These are phyloP conservation scores for Kwoniella heveanensis DNA, from an alignment of 768 basidiomycete genomes.

Conservation along the genomic window DNA sequence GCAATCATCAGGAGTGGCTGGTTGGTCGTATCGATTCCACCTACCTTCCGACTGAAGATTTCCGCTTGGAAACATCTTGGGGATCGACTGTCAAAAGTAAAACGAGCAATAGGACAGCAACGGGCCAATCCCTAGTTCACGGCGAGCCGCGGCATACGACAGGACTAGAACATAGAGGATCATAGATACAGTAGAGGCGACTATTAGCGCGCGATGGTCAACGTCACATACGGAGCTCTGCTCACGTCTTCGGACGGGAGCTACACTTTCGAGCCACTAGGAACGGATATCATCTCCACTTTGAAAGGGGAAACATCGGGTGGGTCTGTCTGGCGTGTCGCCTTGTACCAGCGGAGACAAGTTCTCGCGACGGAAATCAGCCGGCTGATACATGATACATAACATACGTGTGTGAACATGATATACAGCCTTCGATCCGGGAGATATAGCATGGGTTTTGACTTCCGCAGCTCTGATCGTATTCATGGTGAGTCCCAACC, in stretches of 20 bases:
- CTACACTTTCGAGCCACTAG: conserved; percentile 31
- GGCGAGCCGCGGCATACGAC: too few relatives aligned
- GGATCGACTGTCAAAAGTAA: too few relatives aligned
- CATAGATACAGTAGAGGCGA: not conserved
- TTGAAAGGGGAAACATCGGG: conserved; percentile 19
- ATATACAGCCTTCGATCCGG: conserved; percentile 40
- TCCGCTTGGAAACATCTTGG: too few relatives aligned
- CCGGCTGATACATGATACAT: too few relatives aligned
- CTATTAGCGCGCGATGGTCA: conserved; percentile 26
- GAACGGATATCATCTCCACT: conserved; percentile 39
- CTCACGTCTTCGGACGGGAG: conserved; percentile 13
- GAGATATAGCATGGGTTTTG: conserved; percentile 49
- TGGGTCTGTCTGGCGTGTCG: not conserved
- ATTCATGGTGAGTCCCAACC: conserved; percentile 47
- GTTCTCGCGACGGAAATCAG: not conserved
- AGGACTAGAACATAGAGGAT: not conserved
- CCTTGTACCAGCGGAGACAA: too few relatives aligned
- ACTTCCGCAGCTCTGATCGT: conserved; percentile 45
- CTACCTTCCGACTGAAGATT: too few relatives aligned
- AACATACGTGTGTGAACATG: too few relatives aligned
- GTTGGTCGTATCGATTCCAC: too few relatives aligned
- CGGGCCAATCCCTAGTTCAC: too few relatives aligned
- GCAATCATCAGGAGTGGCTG: too few relatives aligned
- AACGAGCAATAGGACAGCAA: too few relatives aligned
- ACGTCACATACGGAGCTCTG: conserved; percentile 40